These are phyloP conservation scores for Penicillium subrubescens DNA, from an alignment of 495 filamentous ascomycete genomes.

Conservation along the genomic window DNA sequence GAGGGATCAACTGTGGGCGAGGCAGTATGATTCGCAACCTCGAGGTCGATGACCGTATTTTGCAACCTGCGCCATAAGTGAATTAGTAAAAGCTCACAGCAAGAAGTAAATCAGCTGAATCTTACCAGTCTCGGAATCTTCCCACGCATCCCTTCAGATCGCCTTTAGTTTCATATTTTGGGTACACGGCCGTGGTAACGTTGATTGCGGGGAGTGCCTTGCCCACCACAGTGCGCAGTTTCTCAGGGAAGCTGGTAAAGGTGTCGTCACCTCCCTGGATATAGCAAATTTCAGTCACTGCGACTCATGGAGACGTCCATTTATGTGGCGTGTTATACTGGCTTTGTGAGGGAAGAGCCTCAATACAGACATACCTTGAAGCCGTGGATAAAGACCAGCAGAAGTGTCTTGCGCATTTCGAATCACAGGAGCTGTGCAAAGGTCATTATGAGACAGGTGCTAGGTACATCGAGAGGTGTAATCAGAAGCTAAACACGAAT, in stretches of 20 bases:
- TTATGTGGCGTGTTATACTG: background rate
- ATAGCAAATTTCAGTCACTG: conserved; percentile 3
- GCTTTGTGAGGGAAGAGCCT: conserved; percentile 15
- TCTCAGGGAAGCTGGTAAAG: conserved; percentile 75
- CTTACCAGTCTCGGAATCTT: conserved; percentile 83
- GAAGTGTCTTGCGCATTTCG: conserved; percentile 81
- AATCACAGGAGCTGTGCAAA: background rate
- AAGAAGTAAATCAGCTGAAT: background rate
- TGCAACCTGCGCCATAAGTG: conserved; percentile 63
- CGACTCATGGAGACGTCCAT: background rate
- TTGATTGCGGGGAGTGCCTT: conserved; percentile 73
- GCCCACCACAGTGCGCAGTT: conserved; percentile 69
- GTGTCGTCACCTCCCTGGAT: conserved; percentile 85
- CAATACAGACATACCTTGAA: conserved; percentile 72
- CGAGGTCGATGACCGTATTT: conserved; percentile 90
- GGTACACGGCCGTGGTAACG: conserved; percentile 75
- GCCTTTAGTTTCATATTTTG: conserved; percentile 88
- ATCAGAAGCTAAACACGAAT: background rate
- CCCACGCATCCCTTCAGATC: conserved; percentile 79
- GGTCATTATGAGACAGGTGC: conserved; percentile 2
- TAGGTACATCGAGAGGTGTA: background rate
- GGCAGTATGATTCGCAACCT: conserved; percentile 78
- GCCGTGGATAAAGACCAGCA: conserved; percentile 93
- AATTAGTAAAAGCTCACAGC: background rate
- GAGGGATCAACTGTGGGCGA: conserved; percentile 88